A percentile compares a stretch with the other conserved stretches of the same genome.
Conservation (phyloP, 371 early-diverging fungal species). For the Rhizoclosmatium hyalinum region DNA sequence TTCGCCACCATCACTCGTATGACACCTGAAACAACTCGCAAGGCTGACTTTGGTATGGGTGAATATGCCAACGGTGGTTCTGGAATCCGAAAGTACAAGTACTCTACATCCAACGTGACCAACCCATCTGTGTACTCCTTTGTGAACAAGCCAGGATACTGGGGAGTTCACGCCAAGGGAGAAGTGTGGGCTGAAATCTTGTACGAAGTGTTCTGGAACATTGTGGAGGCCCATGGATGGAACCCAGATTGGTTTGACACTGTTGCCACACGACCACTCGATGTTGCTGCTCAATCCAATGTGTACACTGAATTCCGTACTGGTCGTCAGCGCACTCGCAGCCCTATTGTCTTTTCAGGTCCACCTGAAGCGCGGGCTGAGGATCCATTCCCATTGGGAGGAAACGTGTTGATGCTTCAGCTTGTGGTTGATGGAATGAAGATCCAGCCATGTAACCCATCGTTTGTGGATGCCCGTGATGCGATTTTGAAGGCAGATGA, state of each 20-base stretch:
- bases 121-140: constrained; percentile 90
- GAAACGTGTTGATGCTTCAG: constrained; percentile 88
- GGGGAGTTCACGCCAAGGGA: constrained; percentile 95
- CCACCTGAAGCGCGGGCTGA: no score
- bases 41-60: constrained; percentile 82
- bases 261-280: background rate
- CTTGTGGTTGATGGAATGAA: constrained; percentile 92
- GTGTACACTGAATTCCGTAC: constrained; percentile 18
- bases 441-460: constrained; percentile 91
- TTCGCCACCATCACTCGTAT: constrained; percentile 87
- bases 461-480: constrained; percentile 90
- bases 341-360: no score
- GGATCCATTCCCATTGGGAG: constrained; percentile 46
- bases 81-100: constrained; percentile 86
- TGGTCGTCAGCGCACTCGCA: constrained; percentile 16
- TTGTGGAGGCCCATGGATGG: constrained; percentile 68
- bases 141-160: constrained; percentile 83
- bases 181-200: constrained; percentile 95
- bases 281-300: background rate
- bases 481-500: constrained; percentile 90
- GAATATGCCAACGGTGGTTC: constrained; percentile 78
- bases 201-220: constrained; percentile 65
- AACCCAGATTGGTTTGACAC: constrained; percentile 56
- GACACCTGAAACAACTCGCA: constrained; percentile 63
- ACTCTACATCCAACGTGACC: constrained; percentile 78